Conservation (phyloP, 1,284 basidiomycete genomes). For the Apiotrichum porosum region DNA sequence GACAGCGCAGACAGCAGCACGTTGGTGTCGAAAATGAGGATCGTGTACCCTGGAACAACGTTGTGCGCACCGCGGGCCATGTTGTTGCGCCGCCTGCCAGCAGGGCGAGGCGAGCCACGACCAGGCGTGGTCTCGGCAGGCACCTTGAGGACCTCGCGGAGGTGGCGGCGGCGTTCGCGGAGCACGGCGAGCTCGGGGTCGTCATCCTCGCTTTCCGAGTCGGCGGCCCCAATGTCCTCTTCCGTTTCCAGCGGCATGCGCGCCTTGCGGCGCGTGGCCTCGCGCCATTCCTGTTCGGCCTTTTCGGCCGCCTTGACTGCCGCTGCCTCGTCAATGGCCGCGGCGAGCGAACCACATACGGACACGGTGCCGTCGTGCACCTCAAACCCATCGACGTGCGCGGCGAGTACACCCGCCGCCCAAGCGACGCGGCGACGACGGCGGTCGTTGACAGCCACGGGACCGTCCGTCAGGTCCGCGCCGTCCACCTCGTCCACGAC, state of each 20-base stretch:
- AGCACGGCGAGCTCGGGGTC: conserved; percentile 69
- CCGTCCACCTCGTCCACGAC: conserved; percentile 61
- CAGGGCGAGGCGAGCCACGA: background rate
- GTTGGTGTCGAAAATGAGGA: conserved; percentile 91
- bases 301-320: conserved; percentile 52
- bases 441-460: conserved; percentile 45
- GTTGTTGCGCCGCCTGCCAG: no score
- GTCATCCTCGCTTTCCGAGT: conserved; percentile 57
- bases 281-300: conserved; percentile 24
- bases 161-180: conserved; percentile 53
- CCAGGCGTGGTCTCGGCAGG: background rate
- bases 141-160: conserved; percentile 45
- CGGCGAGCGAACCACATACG: conserved; percentile 59
- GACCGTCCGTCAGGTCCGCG: conserved; percentile 53
- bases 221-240: conserved; percentile 54
- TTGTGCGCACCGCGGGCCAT: conserved; percentile 17
- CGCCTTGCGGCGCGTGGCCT: conserved; percentile 16
- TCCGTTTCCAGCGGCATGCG: background rate
- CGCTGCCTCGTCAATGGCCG: conserved; percentile 66
- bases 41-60: conserved; percentile 77
- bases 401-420: conserved; percentile 64
- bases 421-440: conserved; percentile 73
- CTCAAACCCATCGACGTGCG: conserved; percentile 69
- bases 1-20: conserved; percentile 76
- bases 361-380: conserved; percentile 55